Evolutionary conservation across 805 yeast species (phyloP).

Genomic region (Myxozyma geophila): DNA sequence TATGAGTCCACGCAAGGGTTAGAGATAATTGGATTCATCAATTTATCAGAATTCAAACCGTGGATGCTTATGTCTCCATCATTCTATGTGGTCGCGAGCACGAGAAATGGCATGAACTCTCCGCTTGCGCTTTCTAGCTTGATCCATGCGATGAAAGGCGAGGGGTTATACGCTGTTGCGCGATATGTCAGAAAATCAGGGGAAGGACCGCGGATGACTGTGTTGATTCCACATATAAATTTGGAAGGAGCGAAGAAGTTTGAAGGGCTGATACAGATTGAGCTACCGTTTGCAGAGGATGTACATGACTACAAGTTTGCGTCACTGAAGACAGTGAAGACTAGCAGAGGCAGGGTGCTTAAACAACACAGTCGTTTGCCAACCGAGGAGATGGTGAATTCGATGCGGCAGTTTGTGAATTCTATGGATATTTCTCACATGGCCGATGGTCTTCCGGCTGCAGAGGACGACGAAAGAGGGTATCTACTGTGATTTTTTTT

Average conservation of each 20-base stretch:
- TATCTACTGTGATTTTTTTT: conserved; percentile 33
- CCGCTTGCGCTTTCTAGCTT: conserved; percentile 52
- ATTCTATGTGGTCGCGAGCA: conserved; percentile 54
- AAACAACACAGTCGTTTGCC: conserved; percentile 45
- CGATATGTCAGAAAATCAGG: conserved; percentile 60
- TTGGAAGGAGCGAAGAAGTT: conserved; percentile 4
- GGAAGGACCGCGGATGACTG: conserved; percentile 51
- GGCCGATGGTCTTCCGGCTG: conserved; percentile 28
- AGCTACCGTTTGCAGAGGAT: conserved; percentile 76
- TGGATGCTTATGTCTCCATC: conserved; percentile 67
- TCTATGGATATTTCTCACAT: conserved; percentile 50
- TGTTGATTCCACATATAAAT: conserved; percentile 39
- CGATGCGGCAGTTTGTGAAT: conserved; percentile 54
- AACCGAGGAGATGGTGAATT: conserved; percentile 46
- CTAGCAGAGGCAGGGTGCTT: conserved; percentile 45
- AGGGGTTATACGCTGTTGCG: conserved; percentile 60
- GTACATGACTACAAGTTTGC: conserved; percentile 57
- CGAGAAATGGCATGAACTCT: conserved; percentile 48
- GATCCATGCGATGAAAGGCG: conserved; percentile 57
- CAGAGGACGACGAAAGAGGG: conserved; percentile 33
- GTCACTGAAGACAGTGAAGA: conserved; percentile 47
- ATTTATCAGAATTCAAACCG: conserved; percentile 49
- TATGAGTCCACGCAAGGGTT: conserved; percentile 57
- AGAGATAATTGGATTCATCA: conserved; percentile 67
- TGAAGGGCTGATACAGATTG: conserved; percentile 51